Conservation (phyloP, 805 yeast species). For the Barnettozyma pratensis region DNA sequence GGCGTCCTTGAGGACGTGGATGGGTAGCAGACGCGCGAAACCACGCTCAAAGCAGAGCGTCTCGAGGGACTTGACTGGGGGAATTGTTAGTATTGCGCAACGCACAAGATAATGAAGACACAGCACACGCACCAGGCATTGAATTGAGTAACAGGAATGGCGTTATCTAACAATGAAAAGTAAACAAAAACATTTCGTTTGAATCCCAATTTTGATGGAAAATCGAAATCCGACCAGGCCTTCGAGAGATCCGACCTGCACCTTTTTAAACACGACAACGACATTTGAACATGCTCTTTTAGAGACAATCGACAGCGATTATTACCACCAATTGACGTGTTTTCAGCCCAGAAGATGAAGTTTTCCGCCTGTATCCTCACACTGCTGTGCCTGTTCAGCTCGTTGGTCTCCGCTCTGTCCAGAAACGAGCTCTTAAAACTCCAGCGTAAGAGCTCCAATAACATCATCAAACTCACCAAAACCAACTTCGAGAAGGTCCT, state of each 20-base stretch:
- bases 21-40: constrained; percentile 52
- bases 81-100: not conserved
- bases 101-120: not conserved
- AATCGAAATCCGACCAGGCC: not conserved
- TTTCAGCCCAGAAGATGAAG: not conserved
- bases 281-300: too few relatives aligned
- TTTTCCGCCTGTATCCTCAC: constrained; percentile 3
- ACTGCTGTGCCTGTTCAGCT: constrained; percentile 1
- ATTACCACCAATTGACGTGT: too few relatives aligned
- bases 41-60: constrained; percentile 64
- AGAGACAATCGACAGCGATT: too few relatives aligned
- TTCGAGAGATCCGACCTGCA: too few relatives aligned
- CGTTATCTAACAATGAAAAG: too few relatives aligned
- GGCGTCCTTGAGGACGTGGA: constrained; percentile 60
- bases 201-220: not conserved
- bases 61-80: constrained; percentile 53
- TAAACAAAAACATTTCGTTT: too few relatives aligned
- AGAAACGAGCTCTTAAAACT: constrained; percentile 22
- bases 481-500: constrained; percentile 51
- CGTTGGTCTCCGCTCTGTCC: constrained; percentile 9
- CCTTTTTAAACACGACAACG: not conserved
- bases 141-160: not conserved
- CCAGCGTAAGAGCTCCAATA: constrained; percentile 26
- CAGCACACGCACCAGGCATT: not conserved
- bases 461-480: constrained; percentile 50